Conservation (phyloP, 805 yeast genomes). For the Hyphopichia homilentoma region DNA sequence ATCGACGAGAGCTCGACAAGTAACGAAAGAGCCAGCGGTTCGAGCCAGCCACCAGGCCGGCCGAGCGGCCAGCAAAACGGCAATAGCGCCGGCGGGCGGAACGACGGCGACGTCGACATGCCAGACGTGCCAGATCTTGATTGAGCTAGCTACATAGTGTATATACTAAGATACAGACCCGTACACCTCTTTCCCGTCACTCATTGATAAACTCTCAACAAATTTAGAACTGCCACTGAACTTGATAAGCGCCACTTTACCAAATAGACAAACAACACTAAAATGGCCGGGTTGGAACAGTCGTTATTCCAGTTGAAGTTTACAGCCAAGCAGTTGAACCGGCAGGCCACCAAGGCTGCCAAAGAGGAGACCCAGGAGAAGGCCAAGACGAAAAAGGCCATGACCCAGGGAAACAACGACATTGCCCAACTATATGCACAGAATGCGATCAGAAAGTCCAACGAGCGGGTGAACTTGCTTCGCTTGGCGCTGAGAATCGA, state of each 20-base stretch:
- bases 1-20: background rate
- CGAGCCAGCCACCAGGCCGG: background rate
- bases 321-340: slow-evolving; percentile 87
- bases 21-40: background rate
- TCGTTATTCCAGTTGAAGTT: slow-evolving; percentile 70
- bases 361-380: slow-evolving; percentile 88
- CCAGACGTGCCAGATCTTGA: slow-evolving; percentile 11
- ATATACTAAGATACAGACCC: too few relatives aligned
- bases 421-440: slow-evolving; percentile 94
- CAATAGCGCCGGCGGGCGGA: background rate
- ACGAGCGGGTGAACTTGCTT: slow-evolving; percentile 78
- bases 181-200: too few relatives aligned
- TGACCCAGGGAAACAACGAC: slow-evolving; percentile 81
- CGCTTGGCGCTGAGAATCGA: slow-evolving; percentile 87
- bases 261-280: background rate
- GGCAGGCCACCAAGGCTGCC: slow-evolving; percentile 87
- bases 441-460: slow-evolving; percentile 88
- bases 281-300: slow-evolving; percentile 41
- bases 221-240: too few relatives aligned
- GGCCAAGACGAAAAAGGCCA: slow-evolving; percentile 84
- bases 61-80: background rate
- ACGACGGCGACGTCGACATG: slow-evolving; percentile 8
- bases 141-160: too few relatives aligned
- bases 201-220: too few relatives aligned
- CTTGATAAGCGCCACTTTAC: too few relatives aligned